Conservation (phyloP, 192 early-diverging fungal genomes). For the Podila horticola region DNA sequence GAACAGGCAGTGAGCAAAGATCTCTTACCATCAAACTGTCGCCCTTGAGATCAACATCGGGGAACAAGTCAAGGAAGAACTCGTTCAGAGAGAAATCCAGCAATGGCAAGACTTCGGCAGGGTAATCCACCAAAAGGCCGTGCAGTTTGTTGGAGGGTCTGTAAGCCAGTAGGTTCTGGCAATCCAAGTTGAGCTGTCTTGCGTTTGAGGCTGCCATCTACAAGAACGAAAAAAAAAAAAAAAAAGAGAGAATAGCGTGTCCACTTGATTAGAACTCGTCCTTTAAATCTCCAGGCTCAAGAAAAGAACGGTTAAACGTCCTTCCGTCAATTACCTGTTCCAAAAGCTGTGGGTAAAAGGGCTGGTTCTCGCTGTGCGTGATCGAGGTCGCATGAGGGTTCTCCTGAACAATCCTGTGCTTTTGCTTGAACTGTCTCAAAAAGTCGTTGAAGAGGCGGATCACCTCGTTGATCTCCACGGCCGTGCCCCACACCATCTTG, state of each 20-base stretch:
- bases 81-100: slow-evolving; percentile 91
- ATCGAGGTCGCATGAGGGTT: slow-evolving; percentile 25
- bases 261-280: slow-evolving; percentile 6
- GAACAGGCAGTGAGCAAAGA: background rate
- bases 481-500: slow-evolving; percentile 91
- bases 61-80: slow-evolving; percentile 74
- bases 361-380: slow-evolving; percentile 60
- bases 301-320: too few species aligned
- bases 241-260: too few species aligned
- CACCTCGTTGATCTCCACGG: slow-evolving; percentile 87
- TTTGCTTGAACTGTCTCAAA: slow-evolving; percentile 74
- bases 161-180: slow-evolving; percentile 81
- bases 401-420: slow-evolving; percentile 59
- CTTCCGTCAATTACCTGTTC: slow-evolving; percentile 56
- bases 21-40: slow-evolving; percentile 65
- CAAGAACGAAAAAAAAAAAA: slow-evolving; percentile 14
- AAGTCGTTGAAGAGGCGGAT: slow-evolving; percentile 86
- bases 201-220: slow-evolving; percentile 75
- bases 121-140: slow-evolving; percentile 89
- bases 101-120: slow-evolving; percentile 94
- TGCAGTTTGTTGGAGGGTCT: slow-evolving; percentile 76
- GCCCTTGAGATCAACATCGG: slow-evolving; percentile 69
- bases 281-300: background rate
- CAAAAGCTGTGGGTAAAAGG: slow-evolving; percentile 84
- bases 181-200: slow-evolving; percentile 91